Evolutionary conservation across 768 basidiomycete species (phyloP).

Genomic region (Neoboletus brunneissimus): DNA sequence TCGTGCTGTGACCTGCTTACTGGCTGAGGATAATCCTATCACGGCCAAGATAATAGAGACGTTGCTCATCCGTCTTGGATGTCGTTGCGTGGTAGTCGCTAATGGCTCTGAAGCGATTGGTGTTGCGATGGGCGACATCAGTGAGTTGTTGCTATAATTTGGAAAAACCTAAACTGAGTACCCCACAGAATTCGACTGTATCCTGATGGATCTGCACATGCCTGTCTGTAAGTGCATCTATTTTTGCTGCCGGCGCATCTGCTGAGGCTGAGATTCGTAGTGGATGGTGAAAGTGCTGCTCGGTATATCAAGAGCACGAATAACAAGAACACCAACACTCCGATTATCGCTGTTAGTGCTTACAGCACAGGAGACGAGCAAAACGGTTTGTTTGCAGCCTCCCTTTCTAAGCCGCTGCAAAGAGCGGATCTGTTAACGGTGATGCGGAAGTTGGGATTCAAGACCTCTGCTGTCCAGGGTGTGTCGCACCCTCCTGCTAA

Average conservation of each 20-base stretch:
- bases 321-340: slow-evolving; percentile 90
- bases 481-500: slow-evolving; percentile 48
- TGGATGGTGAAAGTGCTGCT: slow-evolving; percentile 95
- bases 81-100: slow-evolving; percentile 91
- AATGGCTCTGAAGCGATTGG: slow-evolving; percentile 97
- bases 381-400: slow-evolving; percentile 73
- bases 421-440: slow-evolving; percentile 79
- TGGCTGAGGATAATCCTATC: slow-evolving; percentile 98
- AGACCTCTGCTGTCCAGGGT: slow-evolving; percentile 70
- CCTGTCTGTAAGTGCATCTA: slow-evolving; percentile 67
- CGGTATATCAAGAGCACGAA: slow-evolving; percentile 96
- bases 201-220: slow-evolving; percentile 95
- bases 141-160: slow-evolving; percentile 46
- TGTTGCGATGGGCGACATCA: slow-evolving; percentile 96
- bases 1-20: slow-evolving; percentile 86
- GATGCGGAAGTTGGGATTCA: slow-evolving; percentile 89
- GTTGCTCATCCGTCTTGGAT: slow-evolving; percentile 87
- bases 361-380: slow-evolving; percentile 74
- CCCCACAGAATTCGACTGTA: slow-evolving; percentile 83
- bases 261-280: slow-evolving; percentile 35
- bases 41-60: slow-evolving; percentile 98
- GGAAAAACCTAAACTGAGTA: slow-evolving; percentile 4
- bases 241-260: neutral
- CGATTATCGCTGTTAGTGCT: slow-evolving; percentile 89
- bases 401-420: slow-evolving; percentile 85